phyloP scores from a whole-genome alignment of 2,329 filamentous ascomycete genomes.

The Trichoderma semiorbis region DNA sequence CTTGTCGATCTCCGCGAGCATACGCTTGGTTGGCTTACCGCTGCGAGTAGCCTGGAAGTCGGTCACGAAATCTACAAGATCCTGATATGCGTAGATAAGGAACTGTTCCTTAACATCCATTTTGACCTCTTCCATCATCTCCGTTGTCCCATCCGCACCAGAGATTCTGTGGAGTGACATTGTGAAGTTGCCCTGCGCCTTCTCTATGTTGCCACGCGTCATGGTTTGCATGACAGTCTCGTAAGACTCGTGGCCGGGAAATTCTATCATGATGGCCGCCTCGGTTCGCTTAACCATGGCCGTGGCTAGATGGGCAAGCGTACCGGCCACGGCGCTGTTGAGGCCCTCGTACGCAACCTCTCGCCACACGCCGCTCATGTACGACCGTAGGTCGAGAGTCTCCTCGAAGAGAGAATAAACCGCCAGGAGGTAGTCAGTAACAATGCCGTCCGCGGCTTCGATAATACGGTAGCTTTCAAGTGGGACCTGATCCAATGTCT shows the following conservation, averaged over 20 bases:
- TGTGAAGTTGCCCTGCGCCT: neutral
- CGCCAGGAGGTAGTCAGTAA: neutral
- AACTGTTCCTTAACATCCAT: neutral
- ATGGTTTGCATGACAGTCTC: neutral
- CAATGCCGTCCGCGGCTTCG: neutral
- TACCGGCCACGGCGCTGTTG: neutral
- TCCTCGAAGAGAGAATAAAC: neutral
- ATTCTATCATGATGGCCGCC: neutral
- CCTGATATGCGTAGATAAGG: neutral
- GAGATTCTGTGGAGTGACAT: neutral
- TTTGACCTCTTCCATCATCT: neutral
- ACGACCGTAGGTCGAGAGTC: neutral
- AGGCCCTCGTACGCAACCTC: neutral
- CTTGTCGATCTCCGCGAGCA: neutral
- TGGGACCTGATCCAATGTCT: neutral
- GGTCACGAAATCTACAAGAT: neutral
- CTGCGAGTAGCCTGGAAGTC: neutral
- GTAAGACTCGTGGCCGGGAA: neutral
- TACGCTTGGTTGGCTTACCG: neutral
- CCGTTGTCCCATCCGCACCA: neutral
- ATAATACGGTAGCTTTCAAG: neutral
- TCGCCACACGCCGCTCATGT: neutral
- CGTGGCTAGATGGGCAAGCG: neutral
- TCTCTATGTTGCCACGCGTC: neutral
- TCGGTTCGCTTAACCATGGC: neutral